phyloP scores from a whole-genome alignment of 2,329 filamentous ascomycete genomes.

The Fusarium oligoseptatum region DNA sequence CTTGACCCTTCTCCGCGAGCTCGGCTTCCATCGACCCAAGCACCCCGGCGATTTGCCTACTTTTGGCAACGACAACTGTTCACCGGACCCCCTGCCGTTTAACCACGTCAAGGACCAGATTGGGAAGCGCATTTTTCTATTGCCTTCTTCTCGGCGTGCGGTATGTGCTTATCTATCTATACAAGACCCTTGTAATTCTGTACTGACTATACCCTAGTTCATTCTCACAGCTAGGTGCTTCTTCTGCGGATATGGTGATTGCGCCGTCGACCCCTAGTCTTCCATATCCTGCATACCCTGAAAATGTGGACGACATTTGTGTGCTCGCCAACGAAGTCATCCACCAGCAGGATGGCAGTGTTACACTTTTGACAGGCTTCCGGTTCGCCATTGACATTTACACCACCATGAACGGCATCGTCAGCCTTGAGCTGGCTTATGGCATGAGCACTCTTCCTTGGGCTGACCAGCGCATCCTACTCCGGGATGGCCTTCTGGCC shows the following conservation, averaged over 20 bases:
- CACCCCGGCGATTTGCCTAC: conserved; percentile 54
- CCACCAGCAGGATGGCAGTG: conserved; percentile 74
- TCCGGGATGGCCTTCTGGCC: conserved; percentile 77
- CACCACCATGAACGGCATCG: conserved; percentile 81
- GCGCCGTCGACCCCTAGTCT: conserved; percentile 81
- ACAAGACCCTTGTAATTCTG: conserved; percentile 5
- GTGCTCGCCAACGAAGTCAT: conserved; percentile 79
- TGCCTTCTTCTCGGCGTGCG: conserved; percentile 81
- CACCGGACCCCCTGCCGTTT: conserved; percentile 62
- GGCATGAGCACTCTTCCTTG: conserved; percentile 83
- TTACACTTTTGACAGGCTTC: conserved; percentile 83
- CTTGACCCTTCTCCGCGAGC: conserved; percentile 75
- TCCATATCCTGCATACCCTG: conserved; percentile 82
- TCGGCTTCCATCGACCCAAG: conserved; percentile 73
- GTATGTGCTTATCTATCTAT: conserved; percentile 53
- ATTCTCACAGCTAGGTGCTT: conserved; percentile 81
- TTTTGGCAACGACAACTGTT: conserved; percentile 57
- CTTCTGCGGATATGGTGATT: conserved; percentile 79
- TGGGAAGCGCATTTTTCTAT: conserved; percentile 85
- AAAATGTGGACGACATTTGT: conserved; percentile 87
- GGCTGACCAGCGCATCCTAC: conserved; percentile 79
- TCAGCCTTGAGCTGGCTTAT: conserved; percentile 86
- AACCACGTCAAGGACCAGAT: conserved; percentile 81
- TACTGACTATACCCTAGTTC: conserved; percentile 63
- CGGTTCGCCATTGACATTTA: conserved; percentile 84